Percentiles rank a stretch among this genome's conserved stretches.
phyloP scores from a whole-genome alignment of 306 rosid genomes.

The Casuarina glauca region DNA sequence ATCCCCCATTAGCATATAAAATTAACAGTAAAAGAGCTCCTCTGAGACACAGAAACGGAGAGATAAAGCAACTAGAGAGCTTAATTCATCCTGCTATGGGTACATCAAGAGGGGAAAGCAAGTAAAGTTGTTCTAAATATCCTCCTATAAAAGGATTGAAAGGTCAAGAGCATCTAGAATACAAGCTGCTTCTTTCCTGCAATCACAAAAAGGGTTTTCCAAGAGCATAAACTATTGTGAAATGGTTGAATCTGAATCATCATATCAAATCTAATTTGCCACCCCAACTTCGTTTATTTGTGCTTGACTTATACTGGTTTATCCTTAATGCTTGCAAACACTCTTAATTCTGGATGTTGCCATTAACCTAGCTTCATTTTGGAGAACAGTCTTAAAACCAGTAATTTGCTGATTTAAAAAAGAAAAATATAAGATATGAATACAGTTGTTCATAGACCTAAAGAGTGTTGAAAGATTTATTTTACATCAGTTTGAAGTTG shows the following conservation, averaged over 20 bases:
- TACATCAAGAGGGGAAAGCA: neutral
- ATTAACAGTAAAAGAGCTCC: neutral
- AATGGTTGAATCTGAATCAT: neutral
- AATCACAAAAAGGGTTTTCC: neutral
- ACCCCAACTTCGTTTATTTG: too few relatives aligned
- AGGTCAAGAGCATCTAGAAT: neutral
- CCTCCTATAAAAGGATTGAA: neutral
- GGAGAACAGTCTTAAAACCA: too few relatives aligned
- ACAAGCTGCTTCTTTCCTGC: neutral
- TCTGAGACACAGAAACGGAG: too few relatives aligned
- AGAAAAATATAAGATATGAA: too few relatives aligned
- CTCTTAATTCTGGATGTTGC: neutral
- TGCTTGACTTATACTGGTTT: too few relatives aligned
- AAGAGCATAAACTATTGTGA: neutral
- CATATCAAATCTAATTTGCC: neutral
- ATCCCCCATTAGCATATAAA: neutral
- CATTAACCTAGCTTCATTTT: neutral
- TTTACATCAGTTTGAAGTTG: neutral
- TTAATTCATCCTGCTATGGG: neutral
- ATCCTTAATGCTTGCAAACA: neutral
- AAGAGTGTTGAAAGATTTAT: too few relatives aligned
- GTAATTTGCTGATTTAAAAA: too few relatives aligned
- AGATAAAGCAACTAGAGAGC: neutral
- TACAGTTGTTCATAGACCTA: too few relatives aligned
- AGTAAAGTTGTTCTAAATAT: neutral